Conservation (phyloP, 169 alveolate species). For the Plasmodium reichenowi region DNA sequence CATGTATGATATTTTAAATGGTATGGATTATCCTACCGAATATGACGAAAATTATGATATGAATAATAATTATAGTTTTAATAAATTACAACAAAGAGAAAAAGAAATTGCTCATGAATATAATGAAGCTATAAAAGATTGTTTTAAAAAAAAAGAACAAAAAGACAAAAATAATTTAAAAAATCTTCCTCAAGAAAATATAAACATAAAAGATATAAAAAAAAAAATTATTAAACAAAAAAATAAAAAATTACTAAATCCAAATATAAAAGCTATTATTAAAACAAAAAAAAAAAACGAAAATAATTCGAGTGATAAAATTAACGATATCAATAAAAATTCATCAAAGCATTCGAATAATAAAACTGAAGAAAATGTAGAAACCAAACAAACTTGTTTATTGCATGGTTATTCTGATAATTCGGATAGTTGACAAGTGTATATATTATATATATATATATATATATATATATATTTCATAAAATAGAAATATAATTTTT, state of each 20-base stretch:
- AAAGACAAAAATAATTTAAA: not conserved
- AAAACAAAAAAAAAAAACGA: constrained; percentile 55
- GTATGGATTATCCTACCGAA: constrained; percentile 35
- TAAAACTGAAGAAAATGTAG: not conserved
- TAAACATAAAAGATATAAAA: constrained; percentile 27
- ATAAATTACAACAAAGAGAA: constrained; percentile 48
- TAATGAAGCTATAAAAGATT: constrained; percentile 57
- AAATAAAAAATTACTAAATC: constrained; percentile 4
- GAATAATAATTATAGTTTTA: constrained; percentile 36
- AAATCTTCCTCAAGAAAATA: constrained; percentile 21
- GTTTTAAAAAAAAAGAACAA: constrained; percentile 37
- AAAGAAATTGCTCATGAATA: constrained; percentile 37
- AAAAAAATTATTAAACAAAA: constrained; percentile 48
- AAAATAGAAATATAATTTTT: not conserved
- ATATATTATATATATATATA: not conserved
- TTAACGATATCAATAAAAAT: not conserved
- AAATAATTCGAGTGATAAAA: not conserved
- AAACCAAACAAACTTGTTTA: not conserved
- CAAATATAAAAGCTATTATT: constrained; percentile 57
- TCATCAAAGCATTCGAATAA: not conserved
- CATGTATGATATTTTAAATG: constrained; percentile 12
- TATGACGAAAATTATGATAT: constrained; percentile 37
- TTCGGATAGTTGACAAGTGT: constrained; percentile 5
- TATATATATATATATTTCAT: no score
- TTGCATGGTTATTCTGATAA: constrained; percentile 64